Base-by-base conservation (phyloP, 495 filamentous ascomycete species). In the Sphaerosporella brunnea region DNA sequence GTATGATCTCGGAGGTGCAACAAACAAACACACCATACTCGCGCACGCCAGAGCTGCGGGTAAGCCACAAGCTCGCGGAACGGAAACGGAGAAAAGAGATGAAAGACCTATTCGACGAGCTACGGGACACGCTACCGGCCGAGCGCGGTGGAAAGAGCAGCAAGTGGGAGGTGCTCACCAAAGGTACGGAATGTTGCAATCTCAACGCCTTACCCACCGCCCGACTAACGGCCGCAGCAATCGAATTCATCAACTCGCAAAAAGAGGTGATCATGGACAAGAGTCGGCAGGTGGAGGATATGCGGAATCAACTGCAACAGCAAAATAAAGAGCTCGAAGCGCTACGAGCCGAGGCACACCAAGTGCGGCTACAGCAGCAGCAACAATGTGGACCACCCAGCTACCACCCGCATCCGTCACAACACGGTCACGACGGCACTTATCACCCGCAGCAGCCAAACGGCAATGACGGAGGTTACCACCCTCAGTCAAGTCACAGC, bases 81-180 rank as follows among this genome's bases (percentile, higher is more conserved):
- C 73, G 90, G 28, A 99, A 96, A 65, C 79, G 90, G 13, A 75
- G 90, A 26, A 93, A 84, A 40, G 90, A 99, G 62, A 96, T 99
- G 90, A 99, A 99, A 64, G 80, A 87, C 59, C 71, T 95, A 4
- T 96, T 96, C 60, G 90, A 99, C 52, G 72, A 79, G 37, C 65
- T 99, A 20, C 76, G 87, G 30, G 71, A 78, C 44, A 72, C 84
- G 34, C 76, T 95, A 51, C 88, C 88, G 4, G 78, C 84, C 47
- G 82, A 81, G 49, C 77, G 86, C 42, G 88, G 86, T 16, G 80
- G 82, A 36, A 99, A 96, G 59, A 87, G 88, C 2, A 94, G 86
- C 59, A 99, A 99, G 64, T 99, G 92, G 92, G 90, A 99, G 58
- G 93, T 93, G 26, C 63, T 99, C n/a, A 92, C 84, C 8, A 86